Percentiles rank a stretch among this genome's conserved stretches.
Evolutionary conservation across 345 rosid species (phyloP).

Genomic region (Hibiscus mutabilis): DNA sequence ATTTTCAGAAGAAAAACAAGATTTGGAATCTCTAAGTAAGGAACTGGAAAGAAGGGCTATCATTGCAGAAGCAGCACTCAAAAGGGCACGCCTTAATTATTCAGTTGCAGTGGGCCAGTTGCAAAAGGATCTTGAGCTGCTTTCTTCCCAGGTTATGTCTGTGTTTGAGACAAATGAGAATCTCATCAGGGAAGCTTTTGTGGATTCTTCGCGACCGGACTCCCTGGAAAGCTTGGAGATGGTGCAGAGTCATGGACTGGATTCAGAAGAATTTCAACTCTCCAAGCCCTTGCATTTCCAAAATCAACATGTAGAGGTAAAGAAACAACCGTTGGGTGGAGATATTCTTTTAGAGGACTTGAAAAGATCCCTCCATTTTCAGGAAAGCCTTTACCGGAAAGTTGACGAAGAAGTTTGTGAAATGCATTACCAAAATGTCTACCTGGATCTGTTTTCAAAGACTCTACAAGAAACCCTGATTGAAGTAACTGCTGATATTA

Average conservation of each 20-base stretch:
- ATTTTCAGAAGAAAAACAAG: conserved; percentile 62
- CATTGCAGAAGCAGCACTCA: conserved; percentile 81
- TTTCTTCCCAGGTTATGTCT: conserved; percentile 84
- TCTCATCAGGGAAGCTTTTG: conserved; percentile 75
- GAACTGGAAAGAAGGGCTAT: conserved; percentile 76
- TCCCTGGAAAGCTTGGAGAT: conserved; percentile 24
- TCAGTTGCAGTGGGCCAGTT: conserved; percentile 89
- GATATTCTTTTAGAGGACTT: conserved; percentile 66
- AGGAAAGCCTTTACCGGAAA: conserved; percentile 70
- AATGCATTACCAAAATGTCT: conserved; percentile 54
- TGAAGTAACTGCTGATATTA: conserved; percentile 47
- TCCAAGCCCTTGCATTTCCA: conserved; percentile 33
- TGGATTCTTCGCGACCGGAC: conserved; percentile 47
- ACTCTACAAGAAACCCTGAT: conserved; percentile 55
- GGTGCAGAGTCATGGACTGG: conserved; percentile 27
- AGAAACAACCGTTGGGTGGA: conserved; percentile 49
- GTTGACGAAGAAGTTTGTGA: conserved; percentile 77
- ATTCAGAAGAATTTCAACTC: conserved; percentile 28
- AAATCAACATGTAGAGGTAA: conserved; percentile 34
- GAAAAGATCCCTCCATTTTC: conserved; percentile 70
- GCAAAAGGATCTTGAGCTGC: conserved; percentile 93
- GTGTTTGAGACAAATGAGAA: conserved; percentile 89
- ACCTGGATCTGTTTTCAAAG: conserved; percentile 74
- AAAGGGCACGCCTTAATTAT: conserved; percentile 89
- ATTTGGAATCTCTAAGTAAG: conserved; percentile 51